Base-by-base conservation (phyloP, 345 rosid genomes). In the Eucalyptus regnans region DNA sequence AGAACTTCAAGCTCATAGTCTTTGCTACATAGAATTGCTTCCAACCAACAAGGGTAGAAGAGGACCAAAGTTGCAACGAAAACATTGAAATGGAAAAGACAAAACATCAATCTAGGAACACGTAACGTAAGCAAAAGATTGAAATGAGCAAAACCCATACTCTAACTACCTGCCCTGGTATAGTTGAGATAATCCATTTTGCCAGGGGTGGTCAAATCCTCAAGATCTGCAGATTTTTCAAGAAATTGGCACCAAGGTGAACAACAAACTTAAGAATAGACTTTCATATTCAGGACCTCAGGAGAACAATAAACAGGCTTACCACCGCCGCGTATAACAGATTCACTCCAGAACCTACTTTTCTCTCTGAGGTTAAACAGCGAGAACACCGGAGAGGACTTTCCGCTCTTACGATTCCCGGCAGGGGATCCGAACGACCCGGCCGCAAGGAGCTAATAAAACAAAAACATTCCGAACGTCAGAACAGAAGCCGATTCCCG, bases 261-360 rank as follows among this genome's bases (percentile, higher is more conserved):
- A 50, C 27, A 60, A 50, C 27, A 50, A 76, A 81, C 33, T 37
- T 37, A 60, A 90, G 44, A 29, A 88, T 49, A n/a, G 15, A 20
- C 7, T 76, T 76, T 41, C 84, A 76, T 41, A 11, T 20, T 76
- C 84, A 76, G 15, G 84, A 76, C 84, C 84, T 76, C 48, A 71
- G 84, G 7, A 41, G 15, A 12, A 11, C 23, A 41, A 13, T 49
- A 13, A 48, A 58, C 25, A 48, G 17, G 5, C 56, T 33, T 44
- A 86, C 92, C 93, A 91, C 99, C 97, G 31, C 90, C 91, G 60
- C 95, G 98, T 71, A 98, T 92, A 68, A 97, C 97, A 90, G 96
- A 89, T 92, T 98, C 99, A 86, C 96, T 97, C 99, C 99, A 98
- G 90, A 95, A 98, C 91, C 94, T 94, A 93, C 97, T 98, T 93